Base-by-base conservation (phyloP, 495 filamentous ascomycete genomes). In the Bathelium albidoporum region DNA sequence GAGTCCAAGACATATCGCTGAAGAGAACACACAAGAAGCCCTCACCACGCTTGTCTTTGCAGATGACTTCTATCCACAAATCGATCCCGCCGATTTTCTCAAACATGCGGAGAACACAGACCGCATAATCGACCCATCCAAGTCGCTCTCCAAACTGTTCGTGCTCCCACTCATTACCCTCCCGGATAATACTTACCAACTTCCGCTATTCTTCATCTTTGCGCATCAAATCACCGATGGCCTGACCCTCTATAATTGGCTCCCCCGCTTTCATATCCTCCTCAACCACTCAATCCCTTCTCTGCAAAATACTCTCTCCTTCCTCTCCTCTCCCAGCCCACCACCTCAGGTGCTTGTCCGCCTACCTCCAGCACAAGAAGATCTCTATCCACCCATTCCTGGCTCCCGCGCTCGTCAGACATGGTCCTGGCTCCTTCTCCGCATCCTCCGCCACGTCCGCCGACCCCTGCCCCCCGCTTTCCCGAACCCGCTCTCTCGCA, bases 361-460 rank as follows among this genome's bases (percentile, higher is more conserved):
- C 9, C 66, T 75, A 7, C 74, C 74, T 12, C 68, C 67, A 0
- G 71, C 74, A 14, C 74, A 76, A 68, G 74, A 76, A 68, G 72
- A 73, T 29, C 63, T 72, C 2, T 76, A 76, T 59, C 74, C 74
- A 24, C 64, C 66, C 11, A 60, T 73, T n/a, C 18, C 64, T 2
- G 68, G 71, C 18, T 66, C 44, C n/a, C 36, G 43, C 39, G 72
- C 72, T 12, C 59, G 71, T 9, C 64, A 69, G 61, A 69, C 73
- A 3, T 76, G 74, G 74, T 74, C 69, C 59, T 76, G 74, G 74
- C 67, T 70, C 24, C 66, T 76, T 14, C 69, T 70, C 24, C 61
- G 70, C 12, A 67, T 76, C 29, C 69, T 75, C 18, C 64, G 74
- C n/a, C 72, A 76, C 59, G 64, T 72, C 0, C 60, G 68, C 1